Conservation (phyloP, 768 basidiomycete species). For the Calocera cornea region DNA sequence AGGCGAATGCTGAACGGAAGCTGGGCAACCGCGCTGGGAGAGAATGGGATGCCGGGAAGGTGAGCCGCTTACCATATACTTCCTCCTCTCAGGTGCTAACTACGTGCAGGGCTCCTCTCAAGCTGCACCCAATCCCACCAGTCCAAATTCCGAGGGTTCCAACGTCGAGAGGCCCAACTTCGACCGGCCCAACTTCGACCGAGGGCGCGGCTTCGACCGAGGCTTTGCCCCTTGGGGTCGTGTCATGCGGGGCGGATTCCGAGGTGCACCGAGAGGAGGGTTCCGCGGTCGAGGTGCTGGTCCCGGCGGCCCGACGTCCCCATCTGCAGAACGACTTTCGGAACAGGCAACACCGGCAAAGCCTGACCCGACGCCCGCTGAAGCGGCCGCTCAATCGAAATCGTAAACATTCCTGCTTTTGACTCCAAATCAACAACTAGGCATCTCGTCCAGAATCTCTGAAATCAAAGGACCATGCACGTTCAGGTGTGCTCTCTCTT, state of each 20-base stretch:
- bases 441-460: no score
- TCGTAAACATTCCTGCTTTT: neutral
- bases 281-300: neutral
- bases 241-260: neutral
- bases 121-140: neutral
- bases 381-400: neutral
- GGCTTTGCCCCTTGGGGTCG: neutral
- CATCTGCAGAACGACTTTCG: neutral
- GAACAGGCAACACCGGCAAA: neutral
- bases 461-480: neutral
- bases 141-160: neutral
- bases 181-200: neutral
- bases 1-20: neutral
- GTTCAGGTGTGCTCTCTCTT: neutral
- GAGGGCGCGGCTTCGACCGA: neutral
- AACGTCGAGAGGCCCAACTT: neutral
- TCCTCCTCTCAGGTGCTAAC: no score
- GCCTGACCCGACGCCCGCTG: neutral
- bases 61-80: neutral
- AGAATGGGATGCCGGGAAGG: slow-evolving; percentile 1
- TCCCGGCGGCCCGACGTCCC: neutral
- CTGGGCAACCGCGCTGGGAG: neutral
- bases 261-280: neutral
- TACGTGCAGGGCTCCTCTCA: neutral
- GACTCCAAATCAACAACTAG: no score